Percentiles rank a stretch among this genome's conserved stretches.
Evolutionary conservation across 1,139 yeast species (phyloP).

Genomic region (Yamadazyma dendronema): DNA sequence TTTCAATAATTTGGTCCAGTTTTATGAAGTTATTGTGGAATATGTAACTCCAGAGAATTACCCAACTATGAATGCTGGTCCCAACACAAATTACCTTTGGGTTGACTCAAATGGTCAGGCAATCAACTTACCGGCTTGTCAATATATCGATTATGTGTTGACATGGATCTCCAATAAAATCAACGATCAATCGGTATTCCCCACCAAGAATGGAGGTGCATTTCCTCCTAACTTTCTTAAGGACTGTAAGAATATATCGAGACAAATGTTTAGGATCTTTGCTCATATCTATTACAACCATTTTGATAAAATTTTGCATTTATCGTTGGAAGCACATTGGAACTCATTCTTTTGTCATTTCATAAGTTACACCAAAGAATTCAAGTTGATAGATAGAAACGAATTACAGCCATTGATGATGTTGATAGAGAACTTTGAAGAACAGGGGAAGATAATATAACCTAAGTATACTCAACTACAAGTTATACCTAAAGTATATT

Average conservation of each 20-base stretch:
- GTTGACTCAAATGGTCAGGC: constrained; percentile 76
- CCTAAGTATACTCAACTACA: too few species aligned
- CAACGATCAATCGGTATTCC: constrained; percentile 86
- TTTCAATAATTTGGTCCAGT: constrained; percentile 80
- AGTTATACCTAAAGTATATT: neutral
- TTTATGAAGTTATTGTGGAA: constrained; percentile 84
- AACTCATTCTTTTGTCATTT: constrained; percentile 97
- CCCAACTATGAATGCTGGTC: constrained; percentile 96
- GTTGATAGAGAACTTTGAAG: constrained; percentile 75
- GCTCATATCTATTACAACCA: constrained; percentile 95
- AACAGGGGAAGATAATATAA: constrained; percentile 75
- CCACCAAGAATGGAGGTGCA: constrained; percentile 90
- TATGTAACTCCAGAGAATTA: constrained; percentile 85
- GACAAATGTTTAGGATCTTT: constrained; percentile 95
- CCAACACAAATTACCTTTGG: constrained; percentile 89
- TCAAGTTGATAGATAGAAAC: constrained; percentile 69
- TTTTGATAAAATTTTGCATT: constrained; percentile 85
- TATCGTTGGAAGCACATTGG: constrained; percentile 96
- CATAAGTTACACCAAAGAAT: constrained; percentile 81
- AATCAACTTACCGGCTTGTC: constrained; percentile 85
- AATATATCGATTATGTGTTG: constrained; percentile 87
- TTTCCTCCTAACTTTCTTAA: constrained; percentile 84
- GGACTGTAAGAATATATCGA: constrained; percentile 80
- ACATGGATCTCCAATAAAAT: constrained; percentile 88
- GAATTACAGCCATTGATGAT: constrained; percentile 80